Base-by-base conservation (phyloP, 257 asterid species). In the Solanum chilense region DNA sequence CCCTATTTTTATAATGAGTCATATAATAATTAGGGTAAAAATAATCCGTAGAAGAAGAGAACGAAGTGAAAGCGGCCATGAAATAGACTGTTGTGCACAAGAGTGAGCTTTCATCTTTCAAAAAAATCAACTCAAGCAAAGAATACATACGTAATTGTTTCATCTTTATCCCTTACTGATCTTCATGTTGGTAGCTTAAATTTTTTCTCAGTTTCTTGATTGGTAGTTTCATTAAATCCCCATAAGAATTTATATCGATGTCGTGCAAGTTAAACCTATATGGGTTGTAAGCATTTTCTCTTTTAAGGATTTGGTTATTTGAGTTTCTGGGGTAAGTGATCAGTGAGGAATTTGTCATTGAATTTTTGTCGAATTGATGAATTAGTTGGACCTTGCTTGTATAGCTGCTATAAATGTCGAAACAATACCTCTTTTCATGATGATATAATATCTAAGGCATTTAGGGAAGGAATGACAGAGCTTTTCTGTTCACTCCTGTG, bases 341-440 rank as follows among this genome's bases (percentile, higher is more conserved):
- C 76, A 74, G 77, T 71, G 37, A 66, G 62, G 62, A 27, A 23
- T 74, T 62, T 88, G 76, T 73, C 82, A 44, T 70, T 88, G 83
- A 70, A 82, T 42, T 88, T 29, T 83, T 23, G 83, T 83, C 70
- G 42, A 87, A 95, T 95, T 98, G 94, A 88, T 88, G 98, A 95
- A 71, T 14, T 91, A 68, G 93, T 93, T 52, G 98, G 98, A 12
- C 98, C 98, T 88, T 96, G 98, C 81, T 81, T 93, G 80, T 95
- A 95, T 90, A 76, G 96, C 94, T 95, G 96, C 95, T 92, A 86
- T 90, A 96, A 92, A 85, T 96, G 98, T 94, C 86, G 94, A 83
- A 96, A 93, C 87, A 94, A 94, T 85, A 98, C 94, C 44, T 92
- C 96, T 47, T 93, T 94, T 86, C 98, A 91, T 15, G 90, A 89